These are phyloP conservation scores for Candida namnaoensis DNA, from an alignment of 805 yeast species.

Conservation along the genomic window DNA sequence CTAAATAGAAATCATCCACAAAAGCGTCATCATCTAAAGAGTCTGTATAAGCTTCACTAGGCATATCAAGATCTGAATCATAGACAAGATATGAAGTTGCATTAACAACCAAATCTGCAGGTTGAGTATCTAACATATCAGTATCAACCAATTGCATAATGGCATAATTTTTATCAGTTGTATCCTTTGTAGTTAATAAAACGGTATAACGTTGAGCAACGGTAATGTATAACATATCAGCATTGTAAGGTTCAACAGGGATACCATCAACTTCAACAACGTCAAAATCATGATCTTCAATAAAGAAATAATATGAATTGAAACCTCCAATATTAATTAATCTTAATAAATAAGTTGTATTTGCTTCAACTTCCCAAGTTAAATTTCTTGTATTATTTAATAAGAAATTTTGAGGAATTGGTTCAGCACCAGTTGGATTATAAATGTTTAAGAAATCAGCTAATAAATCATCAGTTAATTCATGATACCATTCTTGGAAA, in stretches of 20 bases:
- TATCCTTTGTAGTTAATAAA: constrained; percentile 62
- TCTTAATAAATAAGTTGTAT: constrained; percentile 76
- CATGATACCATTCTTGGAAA: constrained; percentile 87
- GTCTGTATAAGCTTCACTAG: constrained; percentile 33
- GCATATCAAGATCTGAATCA: constrained; percentile 29
- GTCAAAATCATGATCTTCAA: constrained; percentile 82
- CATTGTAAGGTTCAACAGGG: constrained; percentile 64
- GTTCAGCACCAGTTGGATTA: constrained; percentile 98
- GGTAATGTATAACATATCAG: constrained; percentile 68
- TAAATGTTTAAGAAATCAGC: constrained; percentile 53
- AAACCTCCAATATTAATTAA: constrained; percentile 85
- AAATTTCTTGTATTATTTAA: constrained; percentile 74
- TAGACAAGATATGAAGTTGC: constrained; percentile 70
- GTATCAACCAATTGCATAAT: constrained; percentile 77
- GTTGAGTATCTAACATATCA: constrained; percentile 72
- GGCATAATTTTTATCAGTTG: constrained; percentile 61
- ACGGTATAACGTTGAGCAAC: constrained; percentile 91
- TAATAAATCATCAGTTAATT: constrained; percentile 35
- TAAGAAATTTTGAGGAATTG: constrained; percentile 76
- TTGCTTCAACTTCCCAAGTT: constrained; percentile 76
- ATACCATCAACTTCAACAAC: constrained; percentile 92
- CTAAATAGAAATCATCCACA: constrained; percentile 73
- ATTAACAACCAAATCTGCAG: constrained; percentile 57
- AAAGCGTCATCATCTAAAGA: constrained; percentile 37
- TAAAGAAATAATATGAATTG: constrained; percentile 79